Evolutionary conservation across 192 early-diverging fungal genomes (phyloP).

Genomic region (Gaertneriomyces semiglobifer): DNA sequence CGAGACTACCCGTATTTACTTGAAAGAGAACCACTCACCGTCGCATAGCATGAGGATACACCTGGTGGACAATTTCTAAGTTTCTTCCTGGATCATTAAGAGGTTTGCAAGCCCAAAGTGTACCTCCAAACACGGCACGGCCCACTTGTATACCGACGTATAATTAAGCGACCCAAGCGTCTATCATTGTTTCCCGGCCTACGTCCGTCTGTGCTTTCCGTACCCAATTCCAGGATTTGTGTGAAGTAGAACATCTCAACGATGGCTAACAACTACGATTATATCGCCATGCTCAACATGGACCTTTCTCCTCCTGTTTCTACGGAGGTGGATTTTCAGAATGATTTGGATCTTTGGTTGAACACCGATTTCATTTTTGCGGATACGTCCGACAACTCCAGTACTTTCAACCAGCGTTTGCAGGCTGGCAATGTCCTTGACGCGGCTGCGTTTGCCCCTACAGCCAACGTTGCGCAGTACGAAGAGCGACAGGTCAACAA

Average conservation of each 20-base stretch:
- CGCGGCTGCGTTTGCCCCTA: no score
- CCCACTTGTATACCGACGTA: neutral
- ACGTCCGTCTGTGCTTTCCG: neutral
- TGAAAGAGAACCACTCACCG: no score
- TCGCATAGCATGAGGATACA: no score
- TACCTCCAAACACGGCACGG: slow-evolving; percentile 13
- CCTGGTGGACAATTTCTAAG: no score
- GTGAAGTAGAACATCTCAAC: neutral
- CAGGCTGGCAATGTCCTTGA: no score
- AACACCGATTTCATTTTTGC: slow-evolving; percentile 26
- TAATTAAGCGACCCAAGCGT: neutral
- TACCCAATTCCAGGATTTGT: neutral
- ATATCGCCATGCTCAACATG: slow-evolving; percentile 30
- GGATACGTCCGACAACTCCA: no score
- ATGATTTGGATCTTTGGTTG: slow-evolving; percentile 29
- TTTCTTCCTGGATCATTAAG: neutral
- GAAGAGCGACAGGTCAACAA: no score
- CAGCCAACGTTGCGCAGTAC: no score
- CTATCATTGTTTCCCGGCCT: neutral
- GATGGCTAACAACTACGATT: slow-evolving; percentile 22
- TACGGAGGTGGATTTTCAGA: slow-evolving; percentile 3
- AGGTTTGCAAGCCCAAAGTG: slow-evolving; percentile 15
- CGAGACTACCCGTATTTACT: no score
- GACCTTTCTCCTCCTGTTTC: slow-evolving; percentile 11
- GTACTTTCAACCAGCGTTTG: no score